Conservation (phyloP, 2,329 filamentous ascomycete genomes). For the Diaporthe eres region DNA sequence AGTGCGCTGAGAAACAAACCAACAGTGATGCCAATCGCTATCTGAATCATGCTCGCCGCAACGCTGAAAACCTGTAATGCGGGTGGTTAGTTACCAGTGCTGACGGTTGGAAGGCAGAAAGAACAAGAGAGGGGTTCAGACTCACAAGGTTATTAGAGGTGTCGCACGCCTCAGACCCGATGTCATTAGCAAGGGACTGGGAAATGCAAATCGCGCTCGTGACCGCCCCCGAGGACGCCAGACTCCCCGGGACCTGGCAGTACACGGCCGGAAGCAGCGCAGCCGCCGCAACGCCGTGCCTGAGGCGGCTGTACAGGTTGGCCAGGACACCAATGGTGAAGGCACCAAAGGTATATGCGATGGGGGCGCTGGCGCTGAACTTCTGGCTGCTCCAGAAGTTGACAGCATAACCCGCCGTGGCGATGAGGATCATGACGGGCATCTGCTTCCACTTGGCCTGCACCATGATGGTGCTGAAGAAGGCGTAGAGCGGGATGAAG, state of each 20-base stretch:
- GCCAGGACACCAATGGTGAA: constrained; percentile 83
- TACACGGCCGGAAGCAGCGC: constrained; percentile 92
- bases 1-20: constrained; percentile 70
- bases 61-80: constrained; percentile 64
- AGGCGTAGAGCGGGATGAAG: constrained; percentile 77
- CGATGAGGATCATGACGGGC: constrained; percentile 82
- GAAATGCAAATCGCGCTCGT: constrained; percentile 38
- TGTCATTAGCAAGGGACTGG: background rate
- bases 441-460: constrained; percentile 85
- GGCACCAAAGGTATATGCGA: constrained; percentile 83
- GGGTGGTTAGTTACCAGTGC: background rate
- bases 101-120: background rate
- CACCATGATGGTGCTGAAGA: constrained; percentile 73
- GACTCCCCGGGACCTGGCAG: constrained; percentile 73
- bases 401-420: constrained; percentile 80
- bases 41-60: constrained; percentile 70
- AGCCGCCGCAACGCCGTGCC: constrained; percentile 85
- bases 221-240: constrained; percentile 72
- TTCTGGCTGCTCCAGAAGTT: constrained; percentile 78
- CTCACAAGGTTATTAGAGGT: constrained; percentile 59
- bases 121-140: constrained; percentile 51
- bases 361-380: constrained; percentile 79
- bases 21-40: constrained; percentile 73
- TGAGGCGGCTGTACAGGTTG: constrained; percentile 81
- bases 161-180: constrained; percentile 23